Conservation (phyloP, 2,329 filamentous ascomycete species). For the Ceratocystis ficicola region DNA sequence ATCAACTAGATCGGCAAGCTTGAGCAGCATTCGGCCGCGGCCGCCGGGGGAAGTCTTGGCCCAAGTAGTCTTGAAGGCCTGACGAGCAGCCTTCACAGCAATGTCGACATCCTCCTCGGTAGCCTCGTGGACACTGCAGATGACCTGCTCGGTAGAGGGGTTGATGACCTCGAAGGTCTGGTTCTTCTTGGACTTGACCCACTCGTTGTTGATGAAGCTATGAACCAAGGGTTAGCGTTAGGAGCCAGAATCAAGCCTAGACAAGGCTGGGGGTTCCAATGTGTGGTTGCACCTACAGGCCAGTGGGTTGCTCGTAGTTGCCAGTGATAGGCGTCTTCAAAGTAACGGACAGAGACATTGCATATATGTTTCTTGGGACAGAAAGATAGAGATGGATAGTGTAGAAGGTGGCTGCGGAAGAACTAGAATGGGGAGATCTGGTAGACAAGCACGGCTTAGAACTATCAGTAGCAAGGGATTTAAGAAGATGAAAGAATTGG, state of each 20-base stretch:
- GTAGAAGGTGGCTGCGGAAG: neutral
- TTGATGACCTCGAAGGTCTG: constrained; percentile 25
- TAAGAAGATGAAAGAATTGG: neutral
- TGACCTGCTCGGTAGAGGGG: constrained; percentile 25
- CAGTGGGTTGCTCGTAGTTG: constrained; percentile 46
- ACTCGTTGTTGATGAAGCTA: constrained; percentile 91
- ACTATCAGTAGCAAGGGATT: neutral
- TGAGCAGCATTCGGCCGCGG: constrained; percentile 35
- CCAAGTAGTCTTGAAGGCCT: constrained; percentile 37
- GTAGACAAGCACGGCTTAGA: constrained; percentile 18
- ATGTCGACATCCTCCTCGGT: constrained; percentile 36
- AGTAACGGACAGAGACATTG: constrained; percentile 42
- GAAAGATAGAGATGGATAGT: neutral
- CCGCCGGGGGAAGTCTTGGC: constrained; percentile 31
- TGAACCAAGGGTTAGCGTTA: constrained; percentile 11
- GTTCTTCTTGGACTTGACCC: constrained; percentile 36
- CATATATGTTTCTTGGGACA: neutral
- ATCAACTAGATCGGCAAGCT: constrained; percentile 35
- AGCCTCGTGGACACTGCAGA: constrained; percentile 34
- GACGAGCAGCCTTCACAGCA: constrained; percentile 38
- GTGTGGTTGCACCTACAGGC: constrained; percentile 49
- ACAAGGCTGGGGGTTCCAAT: constrained; percentile 44
- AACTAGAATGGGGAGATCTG: neutral
- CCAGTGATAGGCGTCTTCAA: constrained; percentile 58
- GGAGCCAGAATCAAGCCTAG: constrained; percentile 51